Conservation (phyloP, 2,329 filamentous ascomycete species). For the Apiospora marii region DNA sequence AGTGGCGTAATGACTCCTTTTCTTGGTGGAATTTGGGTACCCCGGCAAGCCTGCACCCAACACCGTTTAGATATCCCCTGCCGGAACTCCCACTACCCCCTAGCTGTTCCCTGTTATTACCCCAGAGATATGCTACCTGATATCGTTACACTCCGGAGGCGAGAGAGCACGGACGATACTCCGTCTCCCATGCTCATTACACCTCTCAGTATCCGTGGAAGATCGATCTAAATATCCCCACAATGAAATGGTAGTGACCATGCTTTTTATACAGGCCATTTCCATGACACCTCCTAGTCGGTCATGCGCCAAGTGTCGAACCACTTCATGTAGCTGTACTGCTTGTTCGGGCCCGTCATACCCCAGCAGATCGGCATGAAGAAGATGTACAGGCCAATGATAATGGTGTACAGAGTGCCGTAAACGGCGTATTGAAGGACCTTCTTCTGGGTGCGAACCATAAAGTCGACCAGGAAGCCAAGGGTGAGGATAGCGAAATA, state of each 20-base stretch:
- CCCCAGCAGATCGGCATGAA: constrained; percentile 97
- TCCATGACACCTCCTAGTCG: constrained; percentile 55
- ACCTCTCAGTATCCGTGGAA: neutral
- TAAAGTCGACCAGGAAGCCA: constrained; percentile 90
- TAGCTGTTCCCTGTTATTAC: constrained; percentile 12
- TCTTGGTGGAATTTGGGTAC: constrained; percentile 5
- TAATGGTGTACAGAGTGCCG: constrained; percentile 72
- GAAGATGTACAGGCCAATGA: constrained; percentile 84
- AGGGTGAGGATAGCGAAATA: constrained; percentile 94
- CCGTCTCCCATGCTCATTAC: neutral
- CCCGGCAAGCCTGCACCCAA: constrained; percentile 2
- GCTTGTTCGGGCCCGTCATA: constrained; percentile 83
- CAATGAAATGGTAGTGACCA: neutral
- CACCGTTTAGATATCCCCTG: constrained; percentile 12
- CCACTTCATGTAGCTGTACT: constrained; percentile 96
- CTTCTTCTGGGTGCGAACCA: constrained; percentile 71
- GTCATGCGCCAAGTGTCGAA: constrained; percentile 86
- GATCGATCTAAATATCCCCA: neutral
- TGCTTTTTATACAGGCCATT: neutral
- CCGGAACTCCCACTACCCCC: constrained; percentile 5
- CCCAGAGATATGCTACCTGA: constrained; percentile 12
- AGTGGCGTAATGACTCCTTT: constrained; percentile 16
- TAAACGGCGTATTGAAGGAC: constrained; percentile 74
- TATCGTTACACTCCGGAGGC: constrained; percentile 9
- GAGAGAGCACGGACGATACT: neutral